Evolutionary conservation across 1,139 yeast genomes (phyloP).

Genomic region (Zygosaccharomyces sapae): DNA sequence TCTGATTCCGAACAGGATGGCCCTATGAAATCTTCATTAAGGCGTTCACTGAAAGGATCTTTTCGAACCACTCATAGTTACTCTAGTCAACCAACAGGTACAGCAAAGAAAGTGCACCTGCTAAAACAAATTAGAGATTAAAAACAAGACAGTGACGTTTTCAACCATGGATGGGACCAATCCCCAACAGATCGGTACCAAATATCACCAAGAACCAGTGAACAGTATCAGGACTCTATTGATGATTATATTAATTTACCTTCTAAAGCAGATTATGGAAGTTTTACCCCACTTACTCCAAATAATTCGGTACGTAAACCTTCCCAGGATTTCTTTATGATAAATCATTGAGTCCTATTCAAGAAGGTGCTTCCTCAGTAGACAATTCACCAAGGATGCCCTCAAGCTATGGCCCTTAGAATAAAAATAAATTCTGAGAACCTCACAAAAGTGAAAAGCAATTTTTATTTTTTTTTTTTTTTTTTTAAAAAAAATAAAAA

Average conservation of each 20-base stretch:
- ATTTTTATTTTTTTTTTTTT: no score
- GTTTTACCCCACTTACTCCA: conserved; percentile 17
- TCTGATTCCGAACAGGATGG: conserved; percentile 37
- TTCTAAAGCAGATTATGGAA: conserved; percentile 3
- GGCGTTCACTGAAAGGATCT: conserved; percentile 21
- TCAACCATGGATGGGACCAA: conserved; percentile 31
- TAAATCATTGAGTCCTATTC: conserved; percentile 35
- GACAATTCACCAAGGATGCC: conserved; percentile 28
- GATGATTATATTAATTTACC: conserved; percentile 13
- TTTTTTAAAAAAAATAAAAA: no score
- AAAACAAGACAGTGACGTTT: conserved; percentile 56
- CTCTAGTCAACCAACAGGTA: conserved; percentile 33
- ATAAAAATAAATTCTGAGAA: no score
- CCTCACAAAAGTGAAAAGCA: no score
- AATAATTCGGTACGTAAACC: conserved; percentile 26
- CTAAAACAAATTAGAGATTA: conserved; percentile 48
- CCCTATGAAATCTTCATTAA: conserved; percentile 21
- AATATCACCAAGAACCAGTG: conserved; percentile 8
- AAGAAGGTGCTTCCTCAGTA: conserved; percentile 31
- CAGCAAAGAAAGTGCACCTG: conserved; percentile 32
- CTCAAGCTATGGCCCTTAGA: no score
- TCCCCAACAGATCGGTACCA: conserved; percentile 9
- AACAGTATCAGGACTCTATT: conserved; percentile 2
- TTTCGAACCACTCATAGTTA: conserved; percentile 36
- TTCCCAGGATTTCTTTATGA: conserved; percentile 24